Evolutionary conservation across 257 asterid genomes (phyloP).

Genomic region (Striga asiatica): DNA sequence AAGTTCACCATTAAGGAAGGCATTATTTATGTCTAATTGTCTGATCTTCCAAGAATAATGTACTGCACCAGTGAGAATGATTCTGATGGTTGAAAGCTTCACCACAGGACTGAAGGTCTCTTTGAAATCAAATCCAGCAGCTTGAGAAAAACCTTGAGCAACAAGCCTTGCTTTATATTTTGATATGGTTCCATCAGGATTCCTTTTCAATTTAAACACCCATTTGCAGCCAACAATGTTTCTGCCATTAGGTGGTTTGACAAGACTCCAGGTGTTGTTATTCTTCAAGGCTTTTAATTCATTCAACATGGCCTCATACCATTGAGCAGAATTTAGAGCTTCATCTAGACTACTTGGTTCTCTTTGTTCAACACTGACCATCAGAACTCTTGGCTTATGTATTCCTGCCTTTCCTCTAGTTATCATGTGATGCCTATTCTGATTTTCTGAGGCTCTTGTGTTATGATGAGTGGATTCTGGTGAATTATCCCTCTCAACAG

Average conservation of each 20-base stretch:
- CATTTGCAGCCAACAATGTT: not conserved
- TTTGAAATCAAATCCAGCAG: not conserved
- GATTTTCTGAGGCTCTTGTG: too few species aligned
- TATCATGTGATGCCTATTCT: too few species aligned
- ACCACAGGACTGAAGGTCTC: not conserved
- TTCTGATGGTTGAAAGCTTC: not conserved
- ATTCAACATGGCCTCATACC: too few species aligned
- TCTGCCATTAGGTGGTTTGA: not conserved
- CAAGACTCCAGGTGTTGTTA: too few species aligned
- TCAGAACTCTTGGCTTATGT: too few species aligned
- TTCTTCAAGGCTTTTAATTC: too few species aligned
- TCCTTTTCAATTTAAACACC: not conserved
- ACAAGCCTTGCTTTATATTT: not conserved
- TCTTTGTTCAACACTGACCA: too few species aligned
- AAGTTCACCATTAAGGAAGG: not conserved
- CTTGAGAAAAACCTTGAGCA: not conserved
- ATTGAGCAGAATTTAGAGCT: too few species aligned
- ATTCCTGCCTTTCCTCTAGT: too few species aligned
- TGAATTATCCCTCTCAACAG: too few species aligned
- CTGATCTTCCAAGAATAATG: not conserved
- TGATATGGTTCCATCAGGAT: not conserved
- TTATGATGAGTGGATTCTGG: too few species aligned
- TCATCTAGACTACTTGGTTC: too few species aligned
- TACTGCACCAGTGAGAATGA: not conserved
- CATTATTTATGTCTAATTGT: not conserved